Evolutionary conservation across 768 basidiomycete genomes (phyloP), one percentile per base, ranked within the genome.

Genomic region (Gloeostereum incarnatum): DNA sequence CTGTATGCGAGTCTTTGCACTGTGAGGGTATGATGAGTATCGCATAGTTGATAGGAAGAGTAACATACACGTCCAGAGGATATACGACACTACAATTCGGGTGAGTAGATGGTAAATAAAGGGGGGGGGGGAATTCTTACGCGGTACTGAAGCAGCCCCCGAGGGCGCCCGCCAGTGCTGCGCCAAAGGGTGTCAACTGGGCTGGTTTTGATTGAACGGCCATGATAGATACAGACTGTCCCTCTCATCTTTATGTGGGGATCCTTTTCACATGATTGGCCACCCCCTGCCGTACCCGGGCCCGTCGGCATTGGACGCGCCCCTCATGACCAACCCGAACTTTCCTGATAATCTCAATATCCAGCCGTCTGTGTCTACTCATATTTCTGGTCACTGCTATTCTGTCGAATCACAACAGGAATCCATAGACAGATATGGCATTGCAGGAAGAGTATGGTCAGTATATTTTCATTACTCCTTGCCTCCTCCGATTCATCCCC

Each of bases 1-100:
- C 56, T 99, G 96, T 44, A 99, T 90, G 30, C 87, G 78, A 2
- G 94, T 98, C 61, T 98, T 98, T 41, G 88, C 83, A 6, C 92
- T 96, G 53, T 22, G 9, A 36, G 37, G 7, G 17, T 14, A 35
- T 53, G 26, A 9, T 23, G 27, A 25, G 21, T 3, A 31, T 23
- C 3, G 21, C n/a, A 36, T 25, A 1, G 19, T 23, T 18, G 25
- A 31, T 22, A 30, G 39, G 19, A 31, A 36, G 21, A 31, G 42
- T 23, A 37, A 65, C 88, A 50, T 65, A 90, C 81, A 91, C 89
- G 60, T 99, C 94, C 38, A 99, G 64, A 11, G 94, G 94, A 55
- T 99, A 99, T 3, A 97, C 90, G 32, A 85, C 73, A 31, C 92
- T 94, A 48, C n/a, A n/a, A n/a, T n/a, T n/a, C n/a, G n/a, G n/a